phyloP scores from a whole-genome alignment of 2,329 filamentous ascomycete species.

The Monosporascus sp. region DNA sequence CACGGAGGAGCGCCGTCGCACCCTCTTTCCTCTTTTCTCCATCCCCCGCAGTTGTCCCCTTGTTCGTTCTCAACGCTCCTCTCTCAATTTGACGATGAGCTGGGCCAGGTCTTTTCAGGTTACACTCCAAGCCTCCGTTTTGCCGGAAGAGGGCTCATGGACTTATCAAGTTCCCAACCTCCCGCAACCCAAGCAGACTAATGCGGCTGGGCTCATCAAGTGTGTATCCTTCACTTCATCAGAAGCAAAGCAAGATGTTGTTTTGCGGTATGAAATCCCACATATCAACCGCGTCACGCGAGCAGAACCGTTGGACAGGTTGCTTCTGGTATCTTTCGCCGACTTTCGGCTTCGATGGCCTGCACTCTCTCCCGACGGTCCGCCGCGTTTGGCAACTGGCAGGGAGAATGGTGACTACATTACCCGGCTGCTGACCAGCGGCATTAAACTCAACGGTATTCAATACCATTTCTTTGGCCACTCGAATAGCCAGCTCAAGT shows the following conservation, averaged over 20 bases:
- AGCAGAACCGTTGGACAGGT: too few relatives aligned
- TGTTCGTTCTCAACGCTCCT: too few relatives aligned
- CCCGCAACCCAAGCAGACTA: constrained; percentile 9
- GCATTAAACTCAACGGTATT: constrained; percentile 29
- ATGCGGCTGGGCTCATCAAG: constrained; percentile 22
- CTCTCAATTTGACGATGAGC: too few relatives aligned
- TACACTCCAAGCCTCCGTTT: constrained; percentile 15
- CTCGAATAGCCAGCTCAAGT: constrained; percentile 39
- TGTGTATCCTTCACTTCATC: constrained; percentile 16
- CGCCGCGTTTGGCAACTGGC: constrained; percentile 19
- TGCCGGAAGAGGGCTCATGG: constrained; percentile 22
- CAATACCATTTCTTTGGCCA: constrained; percentile 38
- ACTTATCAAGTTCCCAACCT: constrained; percentile 20
- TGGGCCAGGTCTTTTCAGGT: too few relatives aligned
- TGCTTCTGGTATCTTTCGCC: constrained; percentile 25
- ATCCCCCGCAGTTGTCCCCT: too few relatives aligned
- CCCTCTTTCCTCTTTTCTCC: too few relatives aligned
- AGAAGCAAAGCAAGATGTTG: constrained; percentile 22
- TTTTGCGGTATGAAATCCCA: too few relatives aligned
- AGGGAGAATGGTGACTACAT: constrained; percentile 32
- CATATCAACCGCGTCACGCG: too few relatives aligned
- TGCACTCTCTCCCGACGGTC: constrained; percentile 3
- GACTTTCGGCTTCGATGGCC: constrained; percentile 24
- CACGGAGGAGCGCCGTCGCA: too few relatives aligned
- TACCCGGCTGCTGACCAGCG: constrained; percentile 27